A percentile compares a stretch with the other conserved stretches of the same genome.
These are phyloP conservation scores for Eutrema heterophyllum DNA, from an alignment of 345 rosid genomes.

Conservation along the genomic window DNA sequence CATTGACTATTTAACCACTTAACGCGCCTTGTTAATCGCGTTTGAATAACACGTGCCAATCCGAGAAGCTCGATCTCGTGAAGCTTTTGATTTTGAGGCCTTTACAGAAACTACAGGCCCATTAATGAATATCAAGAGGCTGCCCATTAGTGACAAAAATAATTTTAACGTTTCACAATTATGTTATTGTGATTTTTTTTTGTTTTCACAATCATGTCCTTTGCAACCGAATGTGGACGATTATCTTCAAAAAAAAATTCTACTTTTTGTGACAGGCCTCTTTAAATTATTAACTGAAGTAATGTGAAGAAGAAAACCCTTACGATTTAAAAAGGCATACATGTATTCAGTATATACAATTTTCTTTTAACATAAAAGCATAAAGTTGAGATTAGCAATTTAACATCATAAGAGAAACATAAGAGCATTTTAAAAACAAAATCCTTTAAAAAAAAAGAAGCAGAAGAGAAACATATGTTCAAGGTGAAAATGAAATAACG, in stretches of 20 bases:
- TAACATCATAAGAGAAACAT: conserved; percentile 4
- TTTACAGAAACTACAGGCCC: neutral
- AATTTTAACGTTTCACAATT: too few relatives aligned
- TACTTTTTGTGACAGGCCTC: neutral
- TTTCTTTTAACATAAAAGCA: neutral
- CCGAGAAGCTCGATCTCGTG: neutral
- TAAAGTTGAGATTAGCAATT: neutral
- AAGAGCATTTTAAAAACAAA: neutral
- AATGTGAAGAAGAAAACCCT: neutral
- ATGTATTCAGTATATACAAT: neutral
- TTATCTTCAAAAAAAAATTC: too few relatives aligned
- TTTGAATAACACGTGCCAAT: conserved; percentile 18
- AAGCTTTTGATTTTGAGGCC: neutral
- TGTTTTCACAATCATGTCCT: too few relatives aligned
- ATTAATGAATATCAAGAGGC: neutral
- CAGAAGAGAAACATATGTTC: neutral
- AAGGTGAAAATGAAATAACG: neutral
- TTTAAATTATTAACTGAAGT: neutral
- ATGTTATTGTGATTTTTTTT: too few relatives aligned
- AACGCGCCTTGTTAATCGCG: conserved; percentile 29
- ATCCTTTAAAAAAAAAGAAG: neutral
- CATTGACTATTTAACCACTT: conserved; percentile 29
- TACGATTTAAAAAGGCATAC: neutral
- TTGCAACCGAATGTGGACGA: neutral
- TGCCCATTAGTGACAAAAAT: neutral